Evolutionary conservation across 2,329 filamentous ascomycete genomes (phyloP).

Genomic region (Zasmidium cellare): DNA sequence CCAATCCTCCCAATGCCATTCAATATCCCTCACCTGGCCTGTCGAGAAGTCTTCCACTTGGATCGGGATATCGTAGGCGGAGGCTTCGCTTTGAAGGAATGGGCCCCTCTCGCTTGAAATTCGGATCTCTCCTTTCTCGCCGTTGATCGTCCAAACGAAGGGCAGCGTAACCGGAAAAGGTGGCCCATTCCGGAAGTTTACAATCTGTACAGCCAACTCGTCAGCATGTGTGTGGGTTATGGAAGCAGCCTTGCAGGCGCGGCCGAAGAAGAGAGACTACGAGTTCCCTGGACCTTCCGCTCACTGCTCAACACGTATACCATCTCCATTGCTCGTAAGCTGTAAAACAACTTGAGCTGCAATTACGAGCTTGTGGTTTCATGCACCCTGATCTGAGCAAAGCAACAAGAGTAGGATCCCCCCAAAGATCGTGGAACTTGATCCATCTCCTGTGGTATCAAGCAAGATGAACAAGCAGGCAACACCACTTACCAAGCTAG

Average conservation of each 20-base stretch:
- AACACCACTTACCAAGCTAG: slow-evolving; percentile 15
- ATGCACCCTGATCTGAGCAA: too few relatives aligned
- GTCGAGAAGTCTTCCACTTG: slow-evolving; percentile 29
- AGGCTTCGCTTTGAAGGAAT: slow-evolving; percentile 19
- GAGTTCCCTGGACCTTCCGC: too few relatives aligned
- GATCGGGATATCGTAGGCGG: slow-evolving; percentile 25
- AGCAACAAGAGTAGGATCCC: too few relatives aligned
- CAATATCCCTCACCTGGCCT: slow-evolving; percentile 33
- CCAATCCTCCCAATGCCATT: slow-evolving; percentile 45
- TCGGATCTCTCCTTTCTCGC: slow-evolving; percentile 26
- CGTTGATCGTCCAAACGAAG: slow-evolving; percentile 28
- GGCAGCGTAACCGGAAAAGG: slow-evolving; percentile 24
- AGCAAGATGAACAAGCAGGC: background rate
- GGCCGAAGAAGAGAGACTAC: too few relatives aligned
- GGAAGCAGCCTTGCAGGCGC: too few relatives aligned
- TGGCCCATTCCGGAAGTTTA: slow-evolving; percentile 21
- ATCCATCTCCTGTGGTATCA: too few relatives aligned
- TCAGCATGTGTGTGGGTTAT: background rate
- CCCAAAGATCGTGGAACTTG: too few relatives aligned
- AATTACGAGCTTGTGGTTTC: too few relatives aligned
- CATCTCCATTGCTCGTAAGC: too few relatives aligned
- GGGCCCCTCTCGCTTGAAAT: slow-evolving; percentile 19
- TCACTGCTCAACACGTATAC: too few relatives aligned
- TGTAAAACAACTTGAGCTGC: too few relatives aligned
- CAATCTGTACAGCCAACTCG: background rate